These are phyloP conservation scores for Yamadazyma aaseri DNA, from an alignment of 1,139 yeast species.

Conservation along the genomic window DNA sequence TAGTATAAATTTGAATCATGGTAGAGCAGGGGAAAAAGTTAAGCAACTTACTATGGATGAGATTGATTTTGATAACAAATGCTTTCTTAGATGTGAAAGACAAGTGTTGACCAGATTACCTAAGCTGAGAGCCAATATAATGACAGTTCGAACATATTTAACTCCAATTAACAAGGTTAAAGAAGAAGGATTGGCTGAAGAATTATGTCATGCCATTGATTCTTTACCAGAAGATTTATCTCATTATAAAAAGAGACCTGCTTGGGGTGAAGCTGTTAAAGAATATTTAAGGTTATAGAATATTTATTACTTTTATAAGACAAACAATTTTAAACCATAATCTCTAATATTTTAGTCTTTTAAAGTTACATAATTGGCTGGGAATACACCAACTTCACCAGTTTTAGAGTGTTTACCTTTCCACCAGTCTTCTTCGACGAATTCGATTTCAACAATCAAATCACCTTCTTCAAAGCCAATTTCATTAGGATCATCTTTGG, in stretches of 20 bases:
- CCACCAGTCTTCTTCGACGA: conserved; percentile 98
- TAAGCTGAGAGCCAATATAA: conserved; percentile 34
- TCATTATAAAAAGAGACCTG: conserved; percentile 56
- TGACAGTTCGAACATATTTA: conserved; percentile 43
- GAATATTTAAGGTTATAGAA: conserved; percentile 29
- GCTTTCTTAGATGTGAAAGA: conserved; percentile 41
- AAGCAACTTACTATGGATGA: conserved; percentile 24
- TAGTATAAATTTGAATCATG: conserved; percentile 32
- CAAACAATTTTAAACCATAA: not conserved
- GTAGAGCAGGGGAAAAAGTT: conserved; percentile 28
- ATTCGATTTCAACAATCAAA: conserved; percentile 73
- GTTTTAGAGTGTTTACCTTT: conserved; percentile 63
- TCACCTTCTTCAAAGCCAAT: conserved; percentile 82
- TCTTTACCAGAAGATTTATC: conserved; percentile 58
- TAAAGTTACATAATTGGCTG: conserved; percentile 75
- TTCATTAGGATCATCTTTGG: conserved; percentile 89
- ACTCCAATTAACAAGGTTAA: conserved; percentile 37
- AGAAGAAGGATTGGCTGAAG: conserved; percentile 37
- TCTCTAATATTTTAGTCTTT: conserved; percentile 18
- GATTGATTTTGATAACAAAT: conserved; percentile 36
- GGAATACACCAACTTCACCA: conserved; percentile 85
- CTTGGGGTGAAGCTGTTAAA: conserved; percentile 67
- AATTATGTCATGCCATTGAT: conserved; percentile 57
- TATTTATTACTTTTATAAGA: not conserved
- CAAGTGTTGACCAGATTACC: conserved; percentile 43